phyloP scores from a whole-genome alignment of 331 rosid genomes.

The Quercus phellos region DNA sequence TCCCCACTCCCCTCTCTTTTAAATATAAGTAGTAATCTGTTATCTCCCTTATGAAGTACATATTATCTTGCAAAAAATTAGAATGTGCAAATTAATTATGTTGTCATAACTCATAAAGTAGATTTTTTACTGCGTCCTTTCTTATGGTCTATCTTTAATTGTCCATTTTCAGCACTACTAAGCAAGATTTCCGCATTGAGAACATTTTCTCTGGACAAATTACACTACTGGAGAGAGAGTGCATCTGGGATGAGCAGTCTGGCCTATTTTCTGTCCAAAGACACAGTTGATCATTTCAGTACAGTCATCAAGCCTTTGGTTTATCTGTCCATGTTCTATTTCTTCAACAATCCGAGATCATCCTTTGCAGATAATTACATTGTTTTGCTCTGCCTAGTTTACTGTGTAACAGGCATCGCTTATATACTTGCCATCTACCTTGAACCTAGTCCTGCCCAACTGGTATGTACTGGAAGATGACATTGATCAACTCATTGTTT shows the following conservation, averaged over 20 bases:
- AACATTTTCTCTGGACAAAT: slow-evolving; percentile 73
- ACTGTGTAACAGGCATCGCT: slow-evolving; percentile 75
- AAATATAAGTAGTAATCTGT: no score
- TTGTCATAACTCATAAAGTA: not conserved
- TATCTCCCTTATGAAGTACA: no score
- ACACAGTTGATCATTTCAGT: slow-evolving; percentile 60
- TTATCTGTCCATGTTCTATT: slow-evolving; percentile 74
- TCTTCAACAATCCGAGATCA: slow-evolving; percentile 77
- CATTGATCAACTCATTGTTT: not conserved
- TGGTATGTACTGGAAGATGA: slow-evolving; percentile 39
- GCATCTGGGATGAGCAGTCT: slow-evolving; percentile 74
- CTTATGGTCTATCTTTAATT: slow-evolving; percentile 3
- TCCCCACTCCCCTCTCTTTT: no score
- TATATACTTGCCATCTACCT: slow-evolving; percentile 67
- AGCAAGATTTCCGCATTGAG: slow-evolving; percentile 72
- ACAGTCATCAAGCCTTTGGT: slow-evolving; percentile 65
- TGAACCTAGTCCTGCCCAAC: slow-evolving; percentile 71
- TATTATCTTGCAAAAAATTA: not conserved
- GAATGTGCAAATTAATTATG: not conserved
- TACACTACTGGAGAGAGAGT: slow-evolving; percentile 78
- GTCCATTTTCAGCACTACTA: slow-evolving; percentile 58
- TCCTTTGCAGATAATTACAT: slow-evolving; percentile 53
- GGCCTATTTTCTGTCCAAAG: slow-evolving; percentile 79
- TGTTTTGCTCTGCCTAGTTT: slow-evolving; percentile 71
- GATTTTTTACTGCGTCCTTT: not conserved